A percentile compares a stretch with the other conserved stretches of the same genome.
phyloP scores from a whole-genome alignment of 2,329 filamentous ascomycete genomes.

The Nemania bipapillata region DNA sequence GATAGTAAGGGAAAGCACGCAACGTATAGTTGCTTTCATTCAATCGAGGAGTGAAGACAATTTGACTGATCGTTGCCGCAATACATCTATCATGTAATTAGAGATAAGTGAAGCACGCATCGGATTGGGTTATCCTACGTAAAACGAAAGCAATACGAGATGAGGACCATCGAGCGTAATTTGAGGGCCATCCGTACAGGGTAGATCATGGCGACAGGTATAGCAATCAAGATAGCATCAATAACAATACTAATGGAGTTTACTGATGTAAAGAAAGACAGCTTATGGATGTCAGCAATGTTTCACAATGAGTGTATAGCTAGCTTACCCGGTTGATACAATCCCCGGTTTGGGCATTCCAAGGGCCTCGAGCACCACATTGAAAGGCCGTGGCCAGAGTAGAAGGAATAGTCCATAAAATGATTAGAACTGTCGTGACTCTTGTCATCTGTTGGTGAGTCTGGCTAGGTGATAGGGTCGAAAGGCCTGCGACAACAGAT shows the following conservation, averaged over 20 bases:
- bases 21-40: slow-evolving; percentile 9
- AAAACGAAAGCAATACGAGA: slow-evolving; percentile 9
- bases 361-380: slow-evolving; percentile 25
- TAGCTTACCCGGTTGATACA: slow-evolving; percentile 15
- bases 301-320: too few relatives aligned
- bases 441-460: neutral
- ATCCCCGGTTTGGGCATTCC: neutral
- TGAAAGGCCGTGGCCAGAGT: slow-evolving; percentile 21
- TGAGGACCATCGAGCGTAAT: slow-evolving; percentile 3
- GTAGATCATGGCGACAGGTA: slow-evolving; percentile 18
- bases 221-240: slow-evolving; percentile 2
- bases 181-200: slow-evolving; percentile 17
- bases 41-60: neutral
- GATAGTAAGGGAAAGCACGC: slow-evolving; percentile 3
- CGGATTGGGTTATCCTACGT: slow-evolving; percentile 1
- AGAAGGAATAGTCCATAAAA: slow-evolving; percentile 18
- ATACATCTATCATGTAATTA: neutral
- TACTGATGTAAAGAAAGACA: slow-evolving; percentile 12
- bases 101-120: neutral
- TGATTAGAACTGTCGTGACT: neutral
- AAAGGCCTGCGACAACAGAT: slow-evolving; percentile 13
- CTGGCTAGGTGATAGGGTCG: slow-evolving; percentile 15
- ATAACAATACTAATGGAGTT: slow-evolving; percentile 9
- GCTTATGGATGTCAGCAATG: neutral
- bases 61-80: slow-evolving; percentile 13